Conservation (phyloP, 345 rosid genomes). For the Eucalyptus pauciflora region DNA sequence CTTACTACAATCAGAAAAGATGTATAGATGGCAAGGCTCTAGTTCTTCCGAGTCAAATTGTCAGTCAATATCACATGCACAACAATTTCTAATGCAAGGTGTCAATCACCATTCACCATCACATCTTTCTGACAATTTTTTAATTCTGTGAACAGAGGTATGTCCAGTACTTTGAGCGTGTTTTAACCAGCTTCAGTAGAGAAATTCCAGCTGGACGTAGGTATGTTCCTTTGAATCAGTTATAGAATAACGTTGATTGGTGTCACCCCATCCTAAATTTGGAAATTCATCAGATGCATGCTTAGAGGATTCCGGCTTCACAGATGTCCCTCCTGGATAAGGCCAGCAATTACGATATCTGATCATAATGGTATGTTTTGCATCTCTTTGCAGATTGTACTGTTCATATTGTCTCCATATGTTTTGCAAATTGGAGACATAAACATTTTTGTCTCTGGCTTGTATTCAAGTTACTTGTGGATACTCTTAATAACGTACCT, state of each 20-base stretch:
- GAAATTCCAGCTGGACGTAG: slow-evolving; percentile 67
- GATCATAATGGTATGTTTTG: slow-evolving; percentile 60
- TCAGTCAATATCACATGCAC: slow-evolving; percentile 16
- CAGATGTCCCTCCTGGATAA: slow-evolving; percentile 89
- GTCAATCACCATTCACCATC: not conserved
- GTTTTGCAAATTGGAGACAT: not conserved
- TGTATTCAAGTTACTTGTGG: not conserved
- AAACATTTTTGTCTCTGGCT: not conserved
- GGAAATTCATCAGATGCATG: slow-evolving; percentile 57
- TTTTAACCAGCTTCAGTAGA: slow-evolving; percentile 43
- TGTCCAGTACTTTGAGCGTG: slow-evolving; percentile 64
- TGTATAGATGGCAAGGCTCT: slow-evolving; percentile 87
- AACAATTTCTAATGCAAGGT: not conserved
- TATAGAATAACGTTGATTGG: not conserved
- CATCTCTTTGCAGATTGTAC: not conserved
- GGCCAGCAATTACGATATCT: slow-evolving; percentile 74
- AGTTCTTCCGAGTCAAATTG: slow-evolving; percentile 94
- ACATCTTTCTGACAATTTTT: not conserved
- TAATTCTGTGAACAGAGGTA: slow-evolving; percentile 43
- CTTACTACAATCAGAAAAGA: slow-evolving; percentile 89
- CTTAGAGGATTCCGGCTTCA: slow-evolving; percentile 87
- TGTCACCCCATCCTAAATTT: not conserved
- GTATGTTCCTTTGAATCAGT: slow-evolving; percentile 17
- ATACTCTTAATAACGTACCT: not conserved
- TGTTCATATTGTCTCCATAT: not conserved